Evolutionary conservation across 2,329 filamentous ascomycete species (phyloP).

Genomic region (Colletotrichum acutatum): DNA sequence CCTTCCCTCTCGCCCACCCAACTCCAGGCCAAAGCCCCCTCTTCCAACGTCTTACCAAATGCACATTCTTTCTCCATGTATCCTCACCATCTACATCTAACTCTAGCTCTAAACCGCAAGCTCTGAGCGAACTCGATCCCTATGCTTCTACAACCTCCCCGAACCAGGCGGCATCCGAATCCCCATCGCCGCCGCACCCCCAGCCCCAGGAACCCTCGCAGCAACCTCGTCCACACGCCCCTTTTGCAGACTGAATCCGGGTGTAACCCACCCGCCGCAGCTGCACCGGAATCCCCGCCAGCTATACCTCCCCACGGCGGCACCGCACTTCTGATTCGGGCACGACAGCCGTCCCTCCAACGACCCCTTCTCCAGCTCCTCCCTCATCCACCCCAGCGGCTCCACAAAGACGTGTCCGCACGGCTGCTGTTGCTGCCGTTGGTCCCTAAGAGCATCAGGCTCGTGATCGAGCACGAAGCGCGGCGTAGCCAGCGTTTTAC

Average conservation of each 20-base stretch:
- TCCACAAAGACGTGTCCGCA: conserved; percentile 94
- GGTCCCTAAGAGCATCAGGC: conserved; percentile 38
- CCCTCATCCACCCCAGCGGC: conserved; percentile 94
- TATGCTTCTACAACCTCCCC: conserved; percentile 17
- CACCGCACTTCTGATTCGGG: conserved; percentile 80
- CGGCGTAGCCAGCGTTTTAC: conserved; percentile 68
- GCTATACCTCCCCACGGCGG: conserved; percentile 90
- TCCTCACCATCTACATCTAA: neutral
- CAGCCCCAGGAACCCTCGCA: conserved; percentile 39
- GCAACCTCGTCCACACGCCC: conserved; percentile 80
- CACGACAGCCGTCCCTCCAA: conserved; percentile 88
- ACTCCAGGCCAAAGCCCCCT: neutral
- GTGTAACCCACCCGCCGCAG: conserved; percentile 90
- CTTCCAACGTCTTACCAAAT: neutral
- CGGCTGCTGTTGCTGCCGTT: conserved; percentile 29
- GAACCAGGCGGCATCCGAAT: conserved; percentile 67
- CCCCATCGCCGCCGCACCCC: conserved; percentile 46
- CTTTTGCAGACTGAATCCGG: conserved; percentile 87
- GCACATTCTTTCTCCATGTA: neutral
- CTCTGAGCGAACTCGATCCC: no score
- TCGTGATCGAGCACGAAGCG: conserved; percentile 75
- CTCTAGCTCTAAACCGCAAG: neutral
- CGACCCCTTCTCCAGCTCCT: conserved; percentile 81
- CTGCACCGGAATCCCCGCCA: conserved; percentile 97
- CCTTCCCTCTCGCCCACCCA: neutral